Percentiles rank a stretch among this genome's conserved stretches.
Conservation (phyloP, 1,139 yeast species). For the Hemisphaericaspora xylofermentans region DNA sequence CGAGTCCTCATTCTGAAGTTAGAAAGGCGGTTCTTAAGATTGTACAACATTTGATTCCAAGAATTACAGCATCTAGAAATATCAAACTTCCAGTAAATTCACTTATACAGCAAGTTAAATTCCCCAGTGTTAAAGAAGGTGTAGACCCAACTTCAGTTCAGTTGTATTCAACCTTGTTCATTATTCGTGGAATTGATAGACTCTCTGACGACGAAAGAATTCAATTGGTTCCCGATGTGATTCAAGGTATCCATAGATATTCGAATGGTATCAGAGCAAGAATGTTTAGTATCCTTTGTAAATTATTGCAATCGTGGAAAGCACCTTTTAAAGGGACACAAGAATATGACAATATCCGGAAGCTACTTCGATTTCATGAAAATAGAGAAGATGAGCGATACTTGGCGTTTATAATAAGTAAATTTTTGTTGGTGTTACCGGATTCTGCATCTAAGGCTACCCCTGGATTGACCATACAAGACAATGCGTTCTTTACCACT, state of each 20-base stretch:
- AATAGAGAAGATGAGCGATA: constrained; percentile 39
- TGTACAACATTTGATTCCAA: constrained; percentile 64
- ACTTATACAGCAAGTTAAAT: constrained; percentile 61
- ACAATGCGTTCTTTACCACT: constrained; percentile 59
- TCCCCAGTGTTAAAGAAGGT: constrained; percentile 45
- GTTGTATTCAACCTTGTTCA: constrained; percentile 64
- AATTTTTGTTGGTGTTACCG: constrained; percentile 59
- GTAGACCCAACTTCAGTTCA: constrained; percentile 55
- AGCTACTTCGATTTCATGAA: constrained; percentile 28
- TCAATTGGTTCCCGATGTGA: constrained; percentile 46
- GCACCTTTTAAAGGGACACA: constrained; percentile 48
- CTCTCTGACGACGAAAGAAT: constrained; percentile 32
- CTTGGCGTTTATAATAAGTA: constrained; percentile 47
- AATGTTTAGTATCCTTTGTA: constrained; percentile 59
- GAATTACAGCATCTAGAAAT: constrained; percentile 57
- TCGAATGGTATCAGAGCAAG: constrained; percentile 51
- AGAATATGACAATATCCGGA: constrained; percentile 37
- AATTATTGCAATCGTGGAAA: constrained; percentile 50
- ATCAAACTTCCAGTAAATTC: constrained; percentile 62
- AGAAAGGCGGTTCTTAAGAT: constrained; percentile 66
- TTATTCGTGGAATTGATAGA: constrained; percentile 65
- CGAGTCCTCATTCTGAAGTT: constrained; percentile 69
- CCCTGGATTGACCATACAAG: constrained; percentile 63
- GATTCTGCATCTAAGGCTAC: constrained; percentile 21
- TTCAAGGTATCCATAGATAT: constrained; percentile 44